A percentile compares a stretch with the other conserved stretches of the same genome.
Evolutionary conservation across 2,329 filamentous ascomycete species (phyloP).

Genomic region (Trichoderma pleuroti): DNA sequence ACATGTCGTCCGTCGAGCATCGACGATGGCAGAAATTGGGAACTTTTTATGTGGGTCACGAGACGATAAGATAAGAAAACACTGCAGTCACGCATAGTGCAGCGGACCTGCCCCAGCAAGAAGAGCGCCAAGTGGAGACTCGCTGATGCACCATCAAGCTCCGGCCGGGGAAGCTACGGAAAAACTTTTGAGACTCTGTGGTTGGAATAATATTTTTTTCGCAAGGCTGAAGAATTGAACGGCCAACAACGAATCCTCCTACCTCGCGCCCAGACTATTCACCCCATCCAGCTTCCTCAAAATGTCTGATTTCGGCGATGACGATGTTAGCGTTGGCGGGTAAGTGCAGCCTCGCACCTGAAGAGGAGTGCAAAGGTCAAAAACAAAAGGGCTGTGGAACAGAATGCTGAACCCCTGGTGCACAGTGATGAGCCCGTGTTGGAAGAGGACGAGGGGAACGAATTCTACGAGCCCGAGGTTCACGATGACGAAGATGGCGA

Average conservation of each 20-base stretch:
- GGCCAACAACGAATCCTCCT: neutral
- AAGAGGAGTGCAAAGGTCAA: conserved; percentile 21
- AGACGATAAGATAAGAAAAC: conserved; percentile 4
- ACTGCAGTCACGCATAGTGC: neutral
- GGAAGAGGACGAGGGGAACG: conserved; percentile 65
- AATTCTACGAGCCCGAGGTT: conserved; percentile 55
- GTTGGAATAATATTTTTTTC: conserved; percentile 33
- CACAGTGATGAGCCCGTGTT: conserved; percentile 65
- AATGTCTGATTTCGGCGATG: conserved; percentile 74
- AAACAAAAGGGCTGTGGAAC: neutral
- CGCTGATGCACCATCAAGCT: neutral
- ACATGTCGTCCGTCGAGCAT: conserved; percentile 15
- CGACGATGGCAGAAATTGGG: conserved; percentile 32
- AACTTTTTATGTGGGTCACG: conserved; percentile 23
- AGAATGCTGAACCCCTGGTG: neutral
- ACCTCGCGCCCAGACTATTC: neutral
- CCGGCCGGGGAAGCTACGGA: conserved; percentile 32
- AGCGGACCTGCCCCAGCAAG: conserved; percentile 14
- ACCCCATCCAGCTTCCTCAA: conserved; percentile 22
- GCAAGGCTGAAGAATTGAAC: conserved; percentile 22
- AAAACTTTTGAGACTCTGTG: conserved; percentile 30
- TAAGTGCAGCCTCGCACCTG: conserved; percentile 35
- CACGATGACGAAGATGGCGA: conserved; percentile 51
- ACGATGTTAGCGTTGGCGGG: conserved; percentile 57
- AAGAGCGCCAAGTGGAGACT: neutral